A percentile compares a stretch with the other conserved stretches of the same genome.
These are phyloP conservation scores for Dentipellis sp. DNA, from an alignment of 768 basidiomycete genomes.

Conservation along the genomic window DNA sequence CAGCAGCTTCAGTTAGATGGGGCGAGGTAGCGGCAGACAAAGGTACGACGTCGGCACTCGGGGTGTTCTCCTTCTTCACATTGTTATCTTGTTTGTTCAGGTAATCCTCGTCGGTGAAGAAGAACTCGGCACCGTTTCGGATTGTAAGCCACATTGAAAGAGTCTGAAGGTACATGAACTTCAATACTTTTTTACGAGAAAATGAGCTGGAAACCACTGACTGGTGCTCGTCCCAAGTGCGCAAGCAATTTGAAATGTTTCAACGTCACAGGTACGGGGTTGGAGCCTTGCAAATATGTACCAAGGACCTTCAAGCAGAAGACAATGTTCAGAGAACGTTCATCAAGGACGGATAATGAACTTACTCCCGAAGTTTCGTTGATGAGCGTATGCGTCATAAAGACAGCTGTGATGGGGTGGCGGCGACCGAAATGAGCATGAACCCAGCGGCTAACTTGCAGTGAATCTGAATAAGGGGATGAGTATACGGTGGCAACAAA, in stretches of 20 bases:
- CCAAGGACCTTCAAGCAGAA: constrained; percentile 17
- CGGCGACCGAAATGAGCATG: constrained; percentile 45
- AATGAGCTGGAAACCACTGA: constrained; percentile 23
- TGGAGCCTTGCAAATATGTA: constrained; percentile 9
- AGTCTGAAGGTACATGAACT: too few species aligned
- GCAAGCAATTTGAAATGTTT: constrained; percentile 74
- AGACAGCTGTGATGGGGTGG: constrained; percentile 52
- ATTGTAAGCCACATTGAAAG: constrained; percentile 29
- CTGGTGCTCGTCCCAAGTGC: constrained; percentile 50
- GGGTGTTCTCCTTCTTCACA: constrained; percentile 12
- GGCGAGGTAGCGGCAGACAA: constrained; percentile 8
- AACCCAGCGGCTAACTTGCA: constrained; percentile 53
- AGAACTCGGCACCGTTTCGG: constrained; percentile 59
- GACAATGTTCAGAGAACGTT: constrained; percentile 41
- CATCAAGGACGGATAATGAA: constrained; percentile 18
- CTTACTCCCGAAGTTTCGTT: constrained; percentile 43
- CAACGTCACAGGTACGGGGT: constrained; percentile 59
- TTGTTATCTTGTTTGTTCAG: constrained; percentile 21
- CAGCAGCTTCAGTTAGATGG: not conserved
- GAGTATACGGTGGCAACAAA: not conserved
- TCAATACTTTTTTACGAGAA: too few species aligned
- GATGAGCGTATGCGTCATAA: constrained; percentile 65
- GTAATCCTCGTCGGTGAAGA: constrained; percentile 62
- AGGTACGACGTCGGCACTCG: constrained; percentile 14
- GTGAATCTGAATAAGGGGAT: constrained; percentile 34